Percentiles rank a stretch among this genome's conserved stretches.
Evolutionary conservation across 371 early-diverging fungal species (phyloP).

Genomic region (Mortierella sp.): DNA sequence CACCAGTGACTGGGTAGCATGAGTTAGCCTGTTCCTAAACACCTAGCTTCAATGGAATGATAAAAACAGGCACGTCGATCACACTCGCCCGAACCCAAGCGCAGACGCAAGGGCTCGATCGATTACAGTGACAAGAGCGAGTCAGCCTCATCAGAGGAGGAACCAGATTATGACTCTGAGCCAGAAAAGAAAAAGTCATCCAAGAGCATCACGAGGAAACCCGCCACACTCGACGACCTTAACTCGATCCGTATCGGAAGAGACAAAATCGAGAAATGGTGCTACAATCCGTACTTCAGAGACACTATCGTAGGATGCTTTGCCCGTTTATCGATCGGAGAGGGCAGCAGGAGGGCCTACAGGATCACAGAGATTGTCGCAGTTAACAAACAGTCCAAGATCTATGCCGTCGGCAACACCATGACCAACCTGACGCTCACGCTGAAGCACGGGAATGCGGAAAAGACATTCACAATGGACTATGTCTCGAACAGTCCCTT

Average conservation of each 20-base stretch:
- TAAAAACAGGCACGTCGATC: conserved; percentile 54
- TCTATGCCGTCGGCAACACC: conserved; percentile 69
- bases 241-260: conserved; percentile 70
- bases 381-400: conserved; percentile 68
- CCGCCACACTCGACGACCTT: conserved; percentile 71
- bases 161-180: conserved; percentile 45
- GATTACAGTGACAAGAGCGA: conserved; percentile 52
- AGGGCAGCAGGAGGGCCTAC: conserved; percentile 59
- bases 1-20: no score
- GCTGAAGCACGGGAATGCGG: conserved; percentile 75
- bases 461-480: conserved; percentile 78
- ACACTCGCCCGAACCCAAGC: conserved; percentile 49
- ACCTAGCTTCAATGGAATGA: no score
- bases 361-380: conserved; percentile 73
- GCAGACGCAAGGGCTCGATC: conserved; percentile 40
- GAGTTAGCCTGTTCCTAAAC: no score
- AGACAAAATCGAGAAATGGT: conserved; percentile 77
- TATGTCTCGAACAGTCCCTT: conserved; percentile 76
- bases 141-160: conserved; percentile 36
- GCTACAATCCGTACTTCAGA: conserved; percentile 77
- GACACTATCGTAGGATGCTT: conserved; percentile 72
- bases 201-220: conserved; percentile 56
- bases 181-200: conserved; percentile 49
- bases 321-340: conserved; percentile 73
- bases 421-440: conserved; percentile 70